phyloP scores from a whole-genome alignment of 2,329 filamentous ascomycete genomes.

The Ceratocystiopsis sp. region DNA sequence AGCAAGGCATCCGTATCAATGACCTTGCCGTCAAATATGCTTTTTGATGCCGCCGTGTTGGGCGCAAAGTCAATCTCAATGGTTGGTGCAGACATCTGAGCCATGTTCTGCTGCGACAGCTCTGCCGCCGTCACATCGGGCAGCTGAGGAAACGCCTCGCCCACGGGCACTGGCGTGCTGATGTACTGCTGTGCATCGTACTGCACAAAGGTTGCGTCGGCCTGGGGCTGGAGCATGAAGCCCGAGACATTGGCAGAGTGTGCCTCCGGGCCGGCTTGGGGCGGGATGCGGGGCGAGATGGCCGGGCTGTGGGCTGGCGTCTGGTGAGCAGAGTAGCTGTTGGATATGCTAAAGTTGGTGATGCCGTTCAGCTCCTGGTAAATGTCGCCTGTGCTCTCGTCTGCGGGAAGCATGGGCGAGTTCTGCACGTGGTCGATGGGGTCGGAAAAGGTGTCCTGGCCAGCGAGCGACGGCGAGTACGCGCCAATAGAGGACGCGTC shows the following conservation, averaged over 20 bases:
- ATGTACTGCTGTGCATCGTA: too few species aligned
- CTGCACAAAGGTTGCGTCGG: too few species aligned
- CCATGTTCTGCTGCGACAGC: conserved; percentile 32
- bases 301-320: conserved; percentile 65
- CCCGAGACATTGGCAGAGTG: conserved; percentile 19
- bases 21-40: conserved; percentile 49
- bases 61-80: conserved; percentile 92
- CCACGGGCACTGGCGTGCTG: too few species aligned
- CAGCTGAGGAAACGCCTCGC: conserved; percentile 36
- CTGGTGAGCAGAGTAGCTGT: conserved; percentile 40
- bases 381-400: conserved; percentile 41
- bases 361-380: conserved; percentile 68
- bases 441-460: conserved; percentile 66
- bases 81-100: conserved; percentile 75
- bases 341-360: conserved; percentile 64
- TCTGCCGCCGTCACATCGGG: conserved; percentile 22
- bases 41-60: conserved; percentile 41
- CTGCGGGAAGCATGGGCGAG: conserved; percentile 63
- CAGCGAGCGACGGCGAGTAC: conserved; percentile 58
- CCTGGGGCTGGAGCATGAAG: conserved; percentile 24
- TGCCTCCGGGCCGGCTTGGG: conserved; percentile 37
- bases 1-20: conserved; percentile 65
- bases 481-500: conserved; percentile 75
- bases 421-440: conserved; percentile 50
- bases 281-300: conserved; percentile 43